A percentile compares a stretch with the other conserved stretches of the same genome.
phyloP scores from a whole-genome alignment of 768 basidiomycete genomes.

The Tricholoma flavovirens region DNA sequence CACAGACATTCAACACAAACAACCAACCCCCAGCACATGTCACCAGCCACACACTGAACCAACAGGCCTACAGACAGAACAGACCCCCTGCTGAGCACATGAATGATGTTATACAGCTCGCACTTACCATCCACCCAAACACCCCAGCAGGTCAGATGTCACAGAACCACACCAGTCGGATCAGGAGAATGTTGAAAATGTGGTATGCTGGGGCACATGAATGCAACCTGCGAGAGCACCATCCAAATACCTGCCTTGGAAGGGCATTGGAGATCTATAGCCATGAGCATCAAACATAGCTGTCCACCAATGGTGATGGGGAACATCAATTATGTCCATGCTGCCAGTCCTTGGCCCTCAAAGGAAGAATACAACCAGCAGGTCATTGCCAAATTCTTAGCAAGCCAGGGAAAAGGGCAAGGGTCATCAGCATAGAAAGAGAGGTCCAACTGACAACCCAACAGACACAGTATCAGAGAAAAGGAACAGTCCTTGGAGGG shows the following conservation, averaged over 20 bases:
- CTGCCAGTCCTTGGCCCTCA: neutral
- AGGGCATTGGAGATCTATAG: no score
- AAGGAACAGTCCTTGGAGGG: neutral
- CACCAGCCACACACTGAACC: neutral
- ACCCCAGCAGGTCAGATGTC: neutral
- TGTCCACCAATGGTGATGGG: neutral
- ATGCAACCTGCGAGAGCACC: neutral
- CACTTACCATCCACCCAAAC: conserved; percentile 1
- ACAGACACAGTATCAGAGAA: neutral
- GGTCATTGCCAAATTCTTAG: neutral
- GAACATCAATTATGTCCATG: neutral
- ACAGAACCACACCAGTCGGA: no score
- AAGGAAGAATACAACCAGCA: no score
- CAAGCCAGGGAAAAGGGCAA: no score
- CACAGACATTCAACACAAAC: no score
- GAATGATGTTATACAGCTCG: neutral
- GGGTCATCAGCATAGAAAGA: no score
- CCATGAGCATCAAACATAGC: no score
- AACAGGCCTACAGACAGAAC: neutral
- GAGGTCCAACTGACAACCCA: no score
- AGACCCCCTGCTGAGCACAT: neutral
- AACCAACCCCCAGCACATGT: no score
- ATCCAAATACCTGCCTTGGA: no score
- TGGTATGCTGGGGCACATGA: neutral
- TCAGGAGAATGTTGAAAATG: no score